Evolutionary conservation across 1,284 basidiomycete species (phyloP).

Genomic region (Rhodotorula sp.): DNA sequence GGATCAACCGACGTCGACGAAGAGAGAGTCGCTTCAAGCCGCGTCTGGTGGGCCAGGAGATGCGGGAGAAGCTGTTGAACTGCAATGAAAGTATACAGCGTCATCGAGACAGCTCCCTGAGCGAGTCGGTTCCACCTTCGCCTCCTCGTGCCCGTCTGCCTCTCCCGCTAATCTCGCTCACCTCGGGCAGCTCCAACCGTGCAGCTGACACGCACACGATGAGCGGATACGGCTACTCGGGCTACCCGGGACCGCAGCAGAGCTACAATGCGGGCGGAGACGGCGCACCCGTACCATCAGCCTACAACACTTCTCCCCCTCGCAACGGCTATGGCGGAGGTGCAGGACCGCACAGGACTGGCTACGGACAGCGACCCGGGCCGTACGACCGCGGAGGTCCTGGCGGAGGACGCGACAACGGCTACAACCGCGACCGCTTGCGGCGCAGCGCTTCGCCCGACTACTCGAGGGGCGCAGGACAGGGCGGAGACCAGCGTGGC

Average conservation of each 20-base stretch:
- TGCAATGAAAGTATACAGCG: not conserved
- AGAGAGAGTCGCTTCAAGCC: not conserved
- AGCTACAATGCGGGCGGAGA: not conserved
- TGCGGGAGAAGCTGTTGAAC: not conserved
- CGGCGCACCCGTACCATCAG: not conserved
- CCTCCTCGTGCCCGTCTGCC: not conserved
- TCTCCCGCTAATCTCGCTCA: not conserved
- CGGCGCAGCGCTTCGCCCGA: too few relatives aligned
- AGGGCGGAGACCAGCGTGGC: not conserved
- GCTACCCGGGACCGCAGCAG: not conserved
- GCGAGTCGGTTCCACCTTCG: not conserved
- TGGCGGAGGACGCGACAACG: not conserved
- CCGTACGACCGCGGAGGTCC: not conserved
- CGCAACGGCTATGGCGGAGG: not conserved
- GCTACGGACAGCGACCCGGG: not conserved
- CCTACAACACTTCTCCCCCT: not conserved
- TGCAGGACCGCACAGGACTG: not conserved
- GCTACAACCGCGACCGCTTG: not conserved
- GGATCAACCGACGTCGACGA: not conserved
- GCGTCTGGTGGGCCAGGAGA: not conserved
- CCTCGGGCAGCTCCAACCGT: not conserved
- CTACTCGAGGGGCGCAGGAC: too few relatives aligned
- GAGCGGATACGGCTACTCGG: slow-evolving; percentile 14
- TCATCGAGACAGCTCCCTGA: not conserved
- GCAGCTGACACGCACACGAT: not conserved